Evolutionary conservation across 148 eudicot species (phyloP).

Genomic region (Vaccinium darrowii): DNA sequence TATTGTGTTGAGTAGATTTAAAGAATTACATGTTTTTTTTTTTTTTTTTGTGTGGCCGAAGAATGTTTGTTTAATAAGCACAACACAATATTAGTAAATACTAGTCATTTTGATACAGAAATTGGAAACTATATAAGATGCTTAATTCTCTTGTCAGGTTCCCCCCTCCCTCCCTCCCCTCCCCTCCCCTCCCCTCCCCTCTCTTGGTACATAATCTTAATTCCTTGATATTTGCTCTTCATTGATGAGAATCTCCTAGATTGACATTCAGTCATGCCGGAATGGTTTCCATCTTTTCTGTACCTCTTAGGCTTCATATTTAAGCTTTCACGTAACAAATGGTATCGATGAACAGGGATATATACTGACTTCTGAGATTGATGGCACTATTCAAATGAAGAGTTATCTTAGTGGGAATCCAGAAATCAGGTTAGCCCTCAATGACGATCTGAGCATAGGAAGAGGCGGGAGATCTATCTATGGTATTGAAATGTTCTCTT

Average conservation of each 20-base stretch:
- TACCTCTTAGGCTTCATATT: neutral
- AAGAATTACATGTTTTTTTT: neutral
- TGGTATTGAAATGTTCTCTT: constrained; percentile 47
- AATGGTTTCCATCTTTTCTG: constrained; percentile 6
- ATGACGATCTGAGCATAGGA: constrained; percentile 82
- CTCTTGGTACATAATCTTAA: neutral
- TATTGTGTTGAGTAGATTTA: neutral
- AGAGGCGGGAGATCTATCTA: constrained; percentile 61
- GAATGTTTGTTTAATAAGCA: neutral
- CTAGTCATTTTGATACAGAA: neutral
- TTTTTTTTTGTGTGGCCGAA: constrained; percentile 3
- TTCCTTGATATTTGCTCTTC: neutral
- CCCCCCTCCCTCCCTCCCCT: too few species aligned
- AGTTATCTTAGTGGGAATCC: constrained; percentile 96
- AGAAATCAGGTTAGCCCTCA: constrained; percentile 83
- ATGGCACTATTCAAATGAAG: constrained; percentile 96
- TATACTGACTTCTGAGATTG: constrained; percentile 94
- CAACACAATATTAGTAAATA: neutral
- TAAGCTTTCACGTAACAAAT: neutral
- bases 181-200: accelerated
- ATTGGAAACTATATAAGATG: neutral
- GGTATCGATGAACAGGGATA: constrained; percentile 58
- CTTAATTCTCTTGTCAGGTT: neutral
- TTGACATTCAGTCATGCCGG: neutral
- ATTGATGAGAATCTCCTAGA: neutral